Evolutionary conservation across 306 rosid genomes (phyloP).

Genomic region (Heteromeles arbutifolia): DNA sequence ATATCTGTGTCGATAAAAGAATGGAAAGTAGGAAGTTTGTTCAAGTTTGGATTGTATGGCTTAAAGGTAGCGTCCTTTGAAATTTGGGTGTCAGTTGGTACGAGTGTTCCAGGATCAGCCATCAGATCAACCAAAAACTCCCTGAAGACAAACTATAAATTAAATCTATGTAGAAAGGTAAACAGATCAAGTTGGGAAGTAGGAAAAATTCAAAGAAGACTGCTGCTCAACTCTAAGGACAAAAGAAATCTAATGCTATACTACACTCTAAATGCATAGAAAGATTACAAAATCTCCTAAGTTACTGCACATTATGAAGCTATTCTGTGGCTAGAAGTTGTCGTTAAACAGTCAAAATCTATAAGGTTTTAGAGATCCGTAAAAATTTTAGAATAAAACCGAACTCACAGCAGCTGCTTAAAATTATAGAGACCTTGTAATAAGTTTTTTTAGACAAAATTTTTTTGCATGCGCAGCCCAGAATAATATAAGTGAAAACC

Average conservation of each 20-base stretch:
- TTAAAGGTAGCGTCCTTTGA: slow-evolving; percentile 47
- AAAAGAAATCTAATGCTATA: not conserved
- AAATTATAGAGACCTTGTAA: not conserved
- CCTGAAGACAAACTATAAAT: slow-evolving; percentile 49
- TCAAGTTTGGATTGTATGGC: slow-evolving; percentile 51
- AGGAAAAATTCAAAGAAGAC: not conserved
- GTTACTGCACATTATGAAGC: not conserved
- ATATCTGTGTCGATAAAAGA: slow-evolving; percentile 41
- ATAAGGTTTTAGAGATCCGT: not conserved
- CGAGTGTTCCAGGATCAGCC: slow-evolving; percentile 95
- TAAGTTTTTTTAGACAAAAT: not conserved
- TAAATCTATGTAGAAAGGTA: slow-evolving; percentile 20
- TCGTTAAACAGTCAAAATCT: not conserved
- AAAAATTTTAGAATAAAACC: not conserved
- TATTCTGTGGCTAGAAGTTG: not conserved
- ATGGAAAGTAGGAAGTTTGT: slow-evolving; percentile 36
- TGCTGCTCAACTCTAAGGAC: not conserved
- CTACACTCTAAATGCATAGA: not conserved
- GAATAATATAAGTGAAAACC: not conserved
- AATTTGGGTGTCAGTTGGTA: slow-evolving; percentile 75
- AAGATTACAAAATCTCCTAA: not conserved
- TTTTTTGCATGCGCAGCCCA: not conserved
- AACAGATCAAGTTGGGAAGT: slow-evolving; percentile 2
- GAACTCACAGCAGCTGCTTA: not conserved
- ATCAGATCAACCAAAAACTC: slow-evolving; percentile 98